A percentile compares a stretch with the other conserved stretches of the same genome.
These are phyloP conservation scores for Diaporthe nobilis DNA, from an alignment of 2,329 filamentous ascomycete species.

Conservation along the genomic window DNA sequence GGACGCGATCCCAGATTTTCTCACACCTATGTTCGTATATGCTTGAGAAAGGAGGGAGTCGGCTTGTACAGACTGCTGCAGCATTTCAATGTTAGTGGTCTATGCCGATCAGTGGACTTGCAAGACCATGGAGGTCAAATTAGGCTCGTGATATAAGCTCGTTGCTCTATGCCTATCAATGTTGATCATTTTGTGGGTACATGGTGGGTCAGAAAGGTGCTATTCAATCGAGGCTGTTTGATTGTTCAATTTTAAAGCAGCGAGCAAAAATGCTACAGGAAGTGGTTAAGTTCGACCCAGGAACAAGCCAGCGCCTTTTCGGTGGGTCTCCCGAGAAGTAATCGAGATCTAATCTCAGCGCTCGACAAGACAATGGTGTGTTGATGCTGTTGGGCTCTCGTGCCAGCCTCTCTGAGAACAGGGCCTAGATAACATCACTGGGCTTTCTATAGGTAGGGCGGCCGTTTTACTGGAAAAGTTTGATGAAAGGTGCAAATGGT, in stretches of 20 bases:
- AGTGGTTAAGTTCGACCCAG: no score
- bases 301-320: no score
- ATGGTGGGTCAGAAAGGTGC: conserved; percentile 1
- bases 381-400: not conserved
- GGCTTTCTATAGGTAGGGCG: not conserved
- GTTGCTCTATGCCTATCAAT: not conserved
- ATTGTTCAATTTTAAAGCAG: not conserved
- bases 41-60: no score
- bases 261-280: not conserved
- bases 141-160: conserved; percentile 20
- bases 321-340: not conserved
- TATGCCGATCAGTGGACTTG: not conserved
- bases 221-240: not conserved
- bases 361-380: no score
- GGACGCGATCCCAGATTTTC: no score
- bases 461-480: not conserved
- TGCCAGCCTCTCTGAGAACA: no score
- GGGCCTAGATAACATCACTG: not conserved
- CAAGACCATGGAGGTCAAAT: not conserved
- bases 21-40: no score
- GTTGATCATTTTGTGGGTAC: conserved; percentile 26
- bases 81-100: not conserved
- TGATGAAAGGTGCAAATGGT: not conserved
- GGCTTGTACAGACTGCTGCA: not conserved
- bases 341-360: not conserved